Evolutionary conservation across 2,329 filamentous ascomycete genomes (phyloP).

Genomic region (Cryphonectria japonica): DNA sequence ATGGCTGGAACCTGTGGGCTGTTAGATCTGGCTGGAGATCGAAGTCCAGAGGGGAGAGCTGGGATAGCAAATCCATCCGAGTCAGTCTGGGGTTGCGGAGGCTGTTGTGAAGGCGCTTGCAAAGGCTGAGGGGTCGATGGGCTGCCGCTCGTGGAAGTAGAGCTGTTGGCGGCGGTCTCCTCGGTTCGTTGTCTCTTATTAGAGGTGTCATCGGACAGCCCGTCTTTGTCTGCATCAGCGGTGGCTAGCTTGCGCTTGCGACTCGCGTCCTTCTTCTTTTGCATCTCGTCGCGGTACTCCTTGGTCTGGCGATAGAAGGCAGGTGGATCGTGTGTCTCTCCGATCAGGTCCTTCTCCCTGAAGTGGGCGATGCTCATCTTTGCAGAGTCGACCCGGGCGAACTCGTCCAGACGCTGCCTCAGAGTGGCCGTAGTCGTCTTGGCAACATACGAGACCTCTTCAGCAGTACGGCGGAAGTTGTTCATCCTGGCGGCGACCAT

Average conservation of each 20-base stretch:
- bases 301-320: slow-evolving; percentile 72
- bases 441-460: slow-evolving; percentile 97
- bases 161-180: background rate
- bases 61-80: slow-evolving; percentile 73
- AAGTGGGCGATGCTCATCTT: slow-evolving; percentile 84
- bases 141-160: slow-evolving; percentile 34
- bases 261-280: slow-evolving; percentile 43
- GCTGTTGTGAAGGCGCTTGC: slow-evolving; percentile 35
- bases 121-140: slow-evolving; percentile 38
- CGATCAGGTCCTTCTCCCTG: slow-evolving; percentile 28
- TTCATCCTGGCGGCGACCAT: slow-evolving; percentile 97
- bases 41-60: slow-evolving; percentile 44
- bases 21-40: slow-evolving; percentile 49
- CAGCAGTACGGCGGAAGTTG: slow-evolving; percentile 90
- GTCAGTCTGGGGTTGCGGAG: slow-evolving; percentile 47
- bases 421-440: slow-evolving; percentile 96
- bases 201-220: slow-evolving; percentile 40
- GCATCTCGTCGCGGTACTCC: slow-evolving; percentile 59
- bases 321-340: slow-evolving; percentile 83
- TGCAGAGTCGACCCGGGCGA: slow-evolving; percentile 83
- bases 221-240: slow-evolving; percentile 34
- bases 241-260: slow-evolving; percentile 50
- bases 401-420: slow-evolving; percentile 88
- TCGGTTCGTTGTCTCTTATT: slow-evolving; percentile 26
- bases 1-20: slow-evolving; percentile 31